Base-by-base conservation (phyloP, 2,329 filamentous ascomycete species). In the Penicillium fuscoglaucum region DNA sequence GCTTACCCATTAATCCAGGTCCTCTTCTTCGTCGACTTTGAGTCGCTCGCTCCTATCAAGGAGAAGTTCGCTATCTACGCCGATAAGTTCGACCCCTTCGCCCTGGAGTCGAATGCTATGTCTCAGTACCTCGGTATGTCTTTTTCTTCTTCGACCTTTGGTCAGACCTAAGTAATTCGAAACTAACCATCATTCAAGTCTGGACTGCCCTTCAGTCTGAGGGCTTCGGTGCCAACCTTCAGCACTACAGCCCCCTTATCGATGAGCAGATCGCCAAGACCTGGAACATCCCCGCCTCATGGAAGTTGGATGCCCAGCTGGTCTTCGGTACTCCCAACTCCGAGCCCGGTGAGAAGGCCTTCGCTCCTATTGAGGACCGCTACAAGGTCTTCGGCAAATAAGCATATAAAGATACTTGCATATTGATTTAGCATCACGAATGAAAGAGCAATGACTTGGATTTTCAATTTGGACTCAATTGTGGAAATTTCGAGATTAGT, bases 241-340 rank as follows among this genome's bases (percentile, higher is more conserved):
- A 96, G 83, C 91, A 96, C 81, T 96, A 96, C 84, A 93, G 90
- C 84, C 90, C 91, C 26, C 76, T 96, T 61, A 84, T 96, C 65
- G 89, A 96, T 77, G 82, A 83, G 67, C 85, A 88, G 80, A 86
- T 91, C 52, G 77, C 82, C 51, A 79, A 79, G 63, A 80, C 85
- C 66, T 96, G 90, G 90, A 82, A 82, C 59, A 67, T 95, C 19
- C 88, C 90, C 43, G 70, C 79, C 19, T 82, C 81, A 67, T 96
- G 91, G 91, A 87, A 85, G 74, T 82, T 96, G 67, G 86, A 88
- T 72, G 88, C 89, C 46, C 90, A 96, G 84, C 81, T 96, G 64
- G 91, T 96, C 70, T 93, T 96, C 74, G 90, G 90, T 66, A 53
- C 58, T 19, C 72, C 72, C 24, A 61, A 62, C 31, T 58, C 57